Evolutionary conservation across 177 flowering plant species (phyloP), one percentile per base, ranked within the genome.

Genomic region (Telopea speciosissima): DNA sequence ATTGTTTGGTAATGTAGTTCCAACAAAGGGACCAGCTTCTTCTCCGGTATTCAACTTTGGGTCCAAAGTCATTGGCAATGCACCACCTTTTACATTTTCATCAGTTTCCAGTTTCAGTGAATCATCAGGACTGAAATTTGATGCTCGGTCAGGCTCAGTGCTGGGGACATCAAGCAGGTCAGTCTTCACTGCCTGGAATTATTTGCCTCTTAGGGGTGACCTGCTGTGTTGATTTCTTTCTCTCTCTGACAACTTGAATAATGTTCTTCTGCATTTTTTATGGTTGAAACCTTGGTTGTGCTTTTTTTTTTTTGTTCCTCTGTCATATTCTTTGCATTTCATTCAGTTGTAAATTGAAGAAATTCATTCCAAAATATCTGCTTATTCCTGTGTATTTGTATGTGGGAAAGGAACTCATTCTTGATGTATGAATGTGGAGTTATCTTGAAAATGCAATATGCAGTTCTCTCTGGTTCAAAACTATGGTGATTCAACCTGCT

Each of bases 131-230:
- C 4, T 25, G 13, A 74, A 69, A 45, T 74, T 65, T 68, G 72
- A 65, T 72, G 70, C 74, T 64, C 52, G 33, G 7, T 75, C 68
- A 3, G 78, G 75, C 19, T 3, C 79, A 36, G 83, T 65, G n/a
- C 62, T 61, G 24, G 78, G 74, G 66, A 70, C 52, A 72, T 69
- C 72, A 70, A 81, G 65, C 85, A 84, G 92, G 96, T 90, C 11
- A 70, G 81, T 78, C 49, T 75, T 16, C 9, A 14, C n/a, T 44
- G 3, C 24, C 62, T 60, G 19, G 54, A n/a, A 49, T 9, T 63
- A 13, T 14, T 22, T 21, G 21, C 23, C 16, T 5, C 5, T 31
- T 31, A 31, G 33, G 5, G 33, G 33, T 5, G 33, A 31, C 33
- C 33, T 31, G 33, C 33, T 31, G 33, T 31, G 33, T 31, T 31